Conservation (phyloP, 331 rosid genomes). For the Prunus yedoensis region DNA sequence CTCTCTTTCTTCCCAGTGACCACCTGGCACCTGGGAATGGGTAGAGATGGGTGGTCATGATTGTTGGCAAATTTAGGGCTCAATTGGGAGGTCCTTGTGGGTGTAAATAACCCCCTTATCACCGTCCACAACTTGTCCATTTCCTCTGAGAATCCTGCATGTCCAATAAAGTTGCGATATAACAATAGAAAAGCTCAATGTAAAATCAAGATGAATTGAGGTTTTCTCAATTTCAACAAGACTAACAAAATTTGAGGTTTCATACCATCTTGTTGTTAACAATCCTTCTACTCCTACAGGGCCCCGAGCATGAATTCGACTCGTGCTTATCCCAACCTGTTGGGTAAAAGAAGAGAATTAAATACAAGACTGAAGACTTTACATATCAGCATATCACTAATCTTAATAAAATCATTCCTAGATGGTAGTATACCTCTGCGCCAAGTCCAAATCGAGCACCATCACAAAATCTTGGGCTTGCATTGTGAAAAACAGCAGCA, state of each 20-base stretch:
- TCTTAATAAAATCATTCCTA: not conserved
- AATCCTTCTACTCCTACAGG: conserved; percentile 99
- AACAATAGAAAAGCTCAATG: not conserved
- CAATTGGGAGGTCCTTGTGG: conserved; percentile 63
- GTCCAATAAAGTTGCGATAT: not conserved
- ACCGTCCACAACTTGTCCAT: conserved; percentile 86
- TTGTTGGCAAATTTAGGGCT: conserved; percentile 25
- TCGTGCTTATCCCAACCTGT: conserved; percentile 96
- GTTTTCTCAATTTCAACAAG: too few relatives aligned
- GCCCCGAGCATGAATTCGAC: conserved; percentile 97
- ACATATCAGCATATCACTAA: not conserved
- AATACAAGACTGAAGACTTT: conserved; percentile 10
- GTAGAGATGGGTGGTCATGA: not conserved
- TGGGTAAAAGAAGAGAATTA: conserved; percentile 9
- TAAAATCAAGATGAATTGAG: too few relatives aligned
- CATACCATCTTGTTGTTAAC: conserved; percentile 94
- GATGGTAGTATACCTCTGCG: conserved; percentile 69
- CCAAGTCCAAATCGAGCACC: conserved; percentile 98
- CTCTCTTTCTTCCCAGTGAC: not conserved
- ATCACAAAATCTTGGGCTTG: conserved; percentile 93
- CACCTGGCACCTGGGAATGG: not conserved
- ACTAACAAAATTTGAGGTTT: conserved; percentile 9
- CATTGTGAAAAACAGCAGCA: conserved; percentile 98
- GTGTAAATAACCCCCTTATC: conserved; percentile 69
- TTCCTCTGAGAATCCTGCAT: conserved; percentile 90